These are phyloP conservation scores for Diatrype stigma DNA, from an alignment of 2,329 filamentous ascomycete species.

Conservation along the genomic window DNA sequence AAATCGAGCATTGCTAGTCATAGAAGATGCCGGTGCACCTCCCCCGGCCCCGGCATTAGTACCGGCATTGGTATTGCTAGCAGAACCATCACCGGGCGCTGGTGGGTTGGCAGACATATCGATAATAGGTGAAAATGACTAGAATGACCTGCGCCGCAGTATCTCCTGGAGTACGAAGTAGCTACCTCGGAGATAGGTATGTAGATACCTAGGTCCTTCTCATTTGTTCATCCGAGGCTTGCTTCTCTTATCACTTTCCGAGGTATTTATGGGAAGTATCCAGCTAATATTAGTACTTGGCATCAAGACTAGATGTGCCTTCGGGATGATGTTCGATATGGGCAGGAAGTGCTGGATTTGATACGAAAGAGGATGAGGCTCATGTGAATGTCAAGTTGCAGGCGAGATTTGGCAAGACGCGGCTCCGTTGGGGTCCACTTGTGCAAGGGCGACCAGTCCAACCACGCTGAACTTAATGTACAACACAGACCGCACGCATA, in stretches of 20 bases:
- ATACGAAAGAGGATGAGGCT: conserved; percentile 13
- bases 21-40: background rate
- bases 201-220: background rate
- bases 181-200: background rate
- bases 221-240: background rate
- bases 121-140: background rate
- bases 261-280: too few species aligned
- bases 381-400: conserved; percentile 9
- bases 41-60: background rate
- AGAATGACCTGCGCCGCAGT: background rate
- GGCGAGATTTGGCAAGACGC: background rate
- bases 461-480: background rate
- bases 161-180: background rate
- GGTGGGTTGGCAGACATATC: conserved; percentile 1
- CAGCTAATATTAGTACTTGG: too few species aligned
- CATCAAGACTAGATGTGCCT: background rate
- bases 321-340: background rate
- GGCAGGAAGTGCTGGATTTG: background rate
- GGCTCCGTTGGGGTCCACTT: background rate
- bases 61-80: background rate
- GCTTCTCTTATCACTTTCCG: too few species aligned
- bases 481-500: too few species aligned
- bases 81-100: background rate
- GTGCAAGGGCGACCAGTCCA: background rate
- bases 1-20: conserved; percentile 9